These are phyloP conservation scores for Hemisphaericaspora subhashii DNA, from an alignment of 1,139 yeast genomes.

Conservation along the genomic window DNA sequence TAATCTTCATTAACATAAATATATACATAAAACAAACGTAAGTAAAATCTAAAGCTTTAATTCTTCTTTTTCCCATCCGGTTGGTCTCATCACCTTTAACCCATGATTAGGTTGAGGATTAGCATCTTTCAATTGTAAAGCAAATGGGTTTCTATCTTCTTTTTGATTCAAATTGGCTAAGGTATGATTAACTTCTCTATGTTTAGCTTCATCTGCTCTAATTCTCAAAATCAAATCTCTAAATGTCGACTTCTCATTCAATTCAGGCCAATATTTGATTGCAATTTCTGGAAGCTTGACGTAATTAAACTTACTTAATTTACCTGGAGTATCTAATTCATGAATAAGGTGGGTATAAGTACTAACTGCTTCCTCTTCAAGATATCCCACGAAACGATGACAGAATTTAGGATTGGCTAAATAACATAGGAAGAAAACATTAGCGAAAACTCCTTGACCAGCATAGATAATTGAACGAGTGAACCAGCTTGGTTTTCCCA, in stretches of 20 bases:
- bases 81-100: constrained; percentile 44
- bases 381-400: constrained; percentile 76
- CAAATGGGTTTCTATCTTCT: constrained; percentile 69
- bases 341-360: constrained; percentile 65
- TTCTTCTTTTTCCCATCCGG: constrained; percentile 70
- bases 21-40: not conserved
- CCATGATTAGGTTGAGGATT: constrained; percentile 59
- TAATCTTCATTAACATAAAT: not conserved
- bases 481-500: constrained; percentile 64
- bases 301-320: constrained; percentile 49
- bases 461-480: constrained; percentile 56
- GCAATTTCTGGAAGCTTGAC: constrained; percentile 58
- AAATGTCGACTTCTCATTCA: constrained; percentile 49
- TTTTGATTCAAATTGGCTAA: constrained; percentile 61
- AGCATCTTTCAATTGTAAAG: constrained; percentile 39
- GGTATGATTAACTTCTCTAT: constrained; percentile 76
- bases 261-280: constrained; percentile 60
- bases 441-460: constrained; percentile 75
- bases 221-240: constrained; percentile 60
- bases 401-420: constrained; percentile 62
- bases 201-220: constrained; percentile 69
- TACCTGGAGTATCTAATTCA: constrained; percentile 52
- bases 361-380: constrained; percentile 77
- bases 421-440: constrained; percentile 62
- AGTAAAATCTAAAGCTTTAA: constrained; percentile 14